Evolutionary conservation across 257 asterid species (phyloP).

Genomic region (Primulina tabacum): DNA sequence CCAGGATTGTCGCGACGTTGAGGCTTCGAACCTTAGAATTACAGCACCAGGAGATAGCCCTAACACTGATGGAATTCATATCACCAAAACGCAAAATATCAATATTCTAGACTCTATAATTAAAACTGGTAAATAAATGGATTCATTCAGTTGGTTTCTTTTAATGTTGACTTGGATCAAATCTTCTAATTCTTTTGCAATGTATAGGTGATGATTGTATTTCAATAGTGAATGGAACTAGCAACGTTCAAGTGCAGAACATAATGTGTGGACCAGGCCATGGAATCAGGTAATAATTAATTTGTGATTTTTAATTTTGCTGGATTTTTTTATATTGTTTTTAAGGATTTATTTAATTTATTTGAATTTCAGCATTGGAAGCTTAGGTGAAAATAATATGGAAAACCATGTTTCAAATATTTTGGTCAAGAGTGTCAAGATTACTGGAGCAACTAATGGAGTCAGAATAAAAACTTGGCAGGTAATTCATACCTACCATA

Average conservation of each 20-base stretch:
- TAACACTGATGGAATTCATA: conserved; percentile 66
- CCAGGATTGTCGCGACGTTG: conserved; percentile 38
- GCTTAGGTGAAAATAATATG: conserved; percentile 70
- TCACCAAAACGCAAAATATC: conserved; percentile 45
- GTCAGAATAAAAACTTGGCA: conserved; percentile 93
- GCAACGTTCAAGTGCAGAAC: conserved; percentile 44
- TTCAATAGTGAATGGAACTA: conserved; percentile 78
- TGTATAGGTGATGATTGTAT: conserved; percentile 80
- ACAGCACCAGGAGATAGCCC: conserved; percentile 56
- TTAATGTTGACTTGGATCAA: conserved; percentile 8
- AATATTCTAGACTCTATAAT: conserved; percentile 36
- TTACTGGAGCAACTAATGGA: conserved; percentile 81
- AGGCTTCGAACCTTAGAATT: conserved; percentile 39
- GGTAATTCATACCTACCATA: conserved; percentile 33
- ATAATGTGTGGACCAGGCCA: conserved; percentile 92
- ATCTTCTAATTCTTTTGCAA: background rate
- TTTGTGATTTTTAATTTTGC: background rate
- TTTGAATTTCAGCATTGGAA: conserved; percentile 68
- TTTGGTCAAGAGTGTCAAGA: conserved; percentile 47
- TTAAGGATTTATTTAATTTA: no score
- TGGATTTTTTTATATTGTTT: background rate
- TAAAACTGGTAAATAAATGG: conserved; percentile 38
- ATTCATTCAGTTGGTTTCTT: background rate
- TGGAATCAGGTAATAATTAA: conserved; percentile 69
- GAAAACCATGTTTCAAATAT: conserved; percentile 62